phyloP scores from a whole-genome alignment of 257 asterid genomes.

The Vinca minor region DNA sequence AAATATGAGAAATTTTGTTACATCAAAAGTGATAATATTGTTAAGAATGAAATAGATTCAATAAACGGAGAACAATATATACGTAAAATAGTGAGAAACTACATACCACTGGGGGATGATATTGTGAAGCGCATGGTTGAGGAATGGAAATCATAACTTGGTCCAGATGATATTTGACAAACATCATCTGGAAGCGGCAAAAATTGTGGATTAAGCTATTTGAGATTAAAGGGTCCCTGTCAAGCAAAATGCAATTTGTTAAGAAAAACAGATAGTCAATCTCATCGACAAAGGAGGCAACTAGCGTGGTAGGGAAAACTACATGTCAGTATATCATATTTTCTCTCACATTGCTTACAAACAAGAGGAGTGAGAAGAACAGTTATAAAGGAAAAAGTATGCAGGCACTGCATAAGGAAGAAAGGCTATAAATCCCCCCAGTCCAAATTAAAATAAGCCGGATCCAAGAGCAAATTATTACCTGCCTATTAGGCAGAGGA shows the following conservation, averaged over 20 bases:
- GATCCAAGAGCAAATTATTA: constrained; percentile 20
- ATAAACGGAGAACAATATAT: neutral
- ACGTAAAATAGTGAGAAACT: constrained; percentile 3
- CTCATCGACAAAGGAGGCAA: neutral
- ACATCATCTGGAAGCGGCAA: constrained; percentile 83
- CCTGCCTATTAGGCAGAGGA: constrained; percentile 62
- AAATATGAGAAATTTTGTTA: constrained; percentile 1
- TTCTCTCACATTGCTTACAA: neutral
- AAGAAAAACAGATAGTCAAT: neutral
- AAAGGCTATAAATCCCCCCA: neutral
- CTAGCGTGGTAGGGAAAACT: no score
- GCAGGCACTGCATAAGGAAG: constrained; percentile 10
- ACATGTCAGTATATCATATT: neutral
- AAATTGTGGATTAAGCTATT: constrained; percentile 54
- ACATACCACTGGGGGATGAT: constrained; percentile 86
- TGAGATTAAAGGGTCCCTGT: constrained; percentile 58
- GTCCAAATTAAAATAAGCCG: neutral
- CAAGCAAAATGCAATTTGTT: constrained; percentile 7
- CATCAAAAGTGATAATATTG: constrained; percentile 61
- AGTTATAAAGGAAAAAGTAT: neutral
- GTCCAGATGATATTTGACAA: constrained; percentile 77
- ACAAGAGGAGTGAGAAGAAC: neutral
- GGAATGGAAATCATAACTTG: constrained; percentile 83
- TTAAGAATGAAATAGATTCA: constrained; percentile 18
- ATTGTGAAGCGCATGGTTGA: constrained; percentile 79